Conservation (phyloP, 208 protist species). For the Borovskyia barvae region DNA sequence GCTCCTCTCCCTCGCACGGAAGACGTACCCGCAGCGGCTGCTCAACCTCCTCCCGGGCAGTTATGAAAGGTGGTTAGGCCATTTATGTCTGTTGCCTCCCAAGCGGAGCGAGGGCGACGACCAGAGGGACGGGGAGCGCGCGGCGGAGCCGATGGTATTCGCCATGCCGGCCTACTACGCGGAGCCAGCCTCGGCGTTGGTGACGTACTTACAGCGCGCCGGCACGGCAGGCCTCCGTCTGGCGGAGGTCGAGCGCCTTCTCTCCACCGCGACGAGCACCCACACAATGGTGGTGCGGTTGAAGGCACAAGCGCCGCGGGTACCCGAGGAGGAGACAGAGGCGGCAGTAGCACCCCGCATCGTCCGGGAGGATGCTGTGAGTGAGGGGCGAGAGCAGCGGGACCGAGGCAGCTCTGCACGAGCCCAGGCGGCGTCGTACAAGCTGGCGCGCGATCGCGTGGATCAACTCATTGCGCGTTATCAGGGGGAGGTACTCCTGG, state of each 20-base stretch:
- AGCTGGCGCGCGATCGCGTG: slow-evolving; percentile 37
- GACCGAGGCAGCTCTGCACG: background rate
- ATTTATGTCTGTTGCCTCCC: slow-evolving; percentile 25
- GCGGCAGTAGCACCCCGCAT: background rate
- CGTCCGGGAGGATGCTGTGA: background rate
- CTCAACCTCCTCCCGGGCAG: slow-evolving; percentile 63
- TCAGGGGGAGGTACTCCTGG: slow-evolving; percentile 65
- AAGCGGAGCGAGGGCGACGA: slow-evolving; percentile 1
- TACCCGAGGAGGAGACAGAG: slow-evolving; percentile 5
- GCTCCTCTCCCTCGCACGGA: slow-evolving; percentile 36
- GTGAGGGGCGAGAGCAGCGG: too few species aligned
- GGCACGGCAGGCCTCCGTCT: slow-evolving; percentile 27
- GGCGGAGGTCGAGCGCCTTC: slow-evolving; percentile 46
- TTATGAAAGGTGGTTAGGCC: slow-evolving; percentile 44
- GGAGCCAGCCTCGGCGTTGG: slow-evolving; percentile 36
- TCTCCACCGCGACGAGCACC: slow-evolving; percentile 37
- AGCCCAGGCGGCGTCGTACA: slow-evolving; percentile 1
- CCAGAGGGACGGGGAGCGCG: slow-evolving; percentile 3
- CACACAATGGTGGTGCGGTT: slow-evolving; percentile 73
- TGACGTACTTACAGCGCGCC: slow-evolving; percentile 50
- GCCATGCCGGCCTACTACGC: slow-evolving; percentile 68
- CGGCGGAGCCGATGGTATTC: slow-evolving; percentile 26
- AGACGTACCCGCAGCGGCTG: slow-evolving; percentile 62
- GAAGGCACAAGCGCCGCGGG: slow-evolving; percentile 38
- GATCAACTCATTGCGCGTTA: slow-evolving; percentile 53